A percentile compares a stretch with the other conserved stretches of the same genome.
phyloP scores from a whole-genome alignment of 768 basidiomycete species.

The Pulveroboletus sp. region DNA sequence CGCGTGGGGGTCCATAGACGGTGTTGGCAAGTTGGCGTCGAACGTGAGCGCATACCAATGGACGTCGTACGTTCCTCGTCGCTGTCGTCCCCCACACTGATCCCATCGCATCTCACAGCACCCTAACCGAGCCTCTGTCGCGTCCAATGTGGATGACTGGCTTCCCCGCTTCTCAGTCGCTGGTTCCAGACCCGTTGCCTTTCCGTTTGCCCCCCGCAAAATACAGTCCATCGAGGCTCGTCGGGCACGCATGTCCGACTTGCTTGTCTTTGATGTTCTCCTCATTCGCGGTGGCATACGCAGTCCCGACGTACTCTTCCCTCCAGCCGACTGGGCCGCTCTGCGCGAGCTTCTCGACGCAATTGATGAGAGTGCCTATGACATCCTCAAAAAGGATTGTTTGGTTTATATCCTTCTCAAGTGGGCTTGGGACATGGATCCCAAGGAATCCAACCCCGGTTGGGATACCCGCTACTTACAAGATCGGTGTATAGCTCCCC shows the following conservation, averaged over 20 bases:
- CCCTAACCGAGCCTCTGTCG: background rate
- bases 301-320: conserved; percentile 59
- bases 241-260: conserved; percentile 55
- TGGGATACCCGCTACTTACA: conserved; percentile 39
- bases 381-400: conserved; percentile 74
- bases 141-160: conserved; percentile 23
- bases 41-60: conserved; percentile 19
- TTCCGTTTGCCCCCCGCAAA: conserved; percentile 55
- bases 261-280: conserved; percentile 71
- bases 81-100: background rate
- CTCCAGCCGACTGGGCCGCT: conserved; percentile 51
- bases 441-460: conserved; percentile 35
- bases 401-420: conserved; percentile 77
- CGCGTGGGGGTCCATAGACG: conserved; percentile 3
- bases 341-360: conserved; percentile 57
- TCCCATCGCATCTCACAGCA: conserved; percentile 11
- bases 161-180: conserved; percentile 37
- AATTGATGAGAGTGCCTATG: conserved; percentile 60
- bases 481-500: conserved; percentile 65
- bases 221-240: conserved; percentile 58
- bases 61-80: conserved; percentile 23
- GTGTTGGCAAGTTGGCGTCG: background rate
- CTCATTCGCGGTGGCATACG: conserved; percentile 59
- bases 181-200: conserved; percentile 32
- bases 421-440: conserved; percentile 71